phyloP scores from a whole-genome alignment of 768 basidiomycete species.

The Leccinum fibrillosum region DNA sequence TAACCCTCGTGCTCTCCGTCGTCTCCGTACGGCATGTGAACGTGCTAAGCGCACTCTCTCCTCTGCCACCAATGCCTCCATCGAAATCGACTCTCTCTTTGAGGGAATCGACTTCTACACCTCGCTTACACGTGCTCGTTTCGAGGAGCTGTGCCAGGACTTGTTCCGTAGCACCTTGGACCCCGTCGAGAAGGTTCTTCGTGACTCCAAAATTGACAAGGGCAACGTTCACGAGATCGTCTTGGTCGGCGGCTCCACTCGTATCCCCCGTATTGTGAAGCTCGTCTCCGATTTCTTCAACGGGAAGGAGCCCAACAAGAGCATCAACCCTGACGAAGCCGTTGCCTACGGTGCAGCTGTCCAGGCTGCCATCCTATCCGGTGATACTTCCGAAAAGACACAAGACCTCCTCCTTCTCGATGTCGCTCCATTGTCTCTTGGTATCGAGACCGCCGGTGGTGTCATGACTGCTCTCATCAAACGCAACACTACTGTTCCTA shows the following conservation, averaged over 20 bases:
- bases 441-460: constrained; percentile 99
- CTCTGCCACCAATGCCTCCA: constrained; percentile 92
- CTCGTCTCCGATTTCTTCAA: constrained; percentile 98
- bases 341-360: constrained; percentile 99
- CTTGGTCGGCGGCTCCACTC: constrained; percentile 96
- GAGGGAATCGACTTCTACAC: constrained; percentile 99
- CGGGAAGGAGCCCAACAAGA: constrained; percentile 98
- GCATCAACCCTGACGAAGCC: constrained; percentile 99
- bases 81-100: constrained; percentile 97
- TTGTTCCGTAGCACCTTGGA: constrained; percentile 93
- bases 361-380: constrained; percentile 96
- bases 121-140: constrained; percentile 91
- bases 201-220: constrained; percentile 98
- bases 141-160: constrained; percentile 69
- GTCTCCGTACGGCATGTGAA: constrained; percentile 96
- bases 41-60: constrained; percentile 98
- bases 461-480: constrained; percentile 99
- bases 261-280: constrained; percentile 96
- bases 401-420: constrained; percentile 95
- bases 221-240: constrained; percentile 94
- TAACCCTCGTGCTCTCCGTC: constrained; percentile 94
- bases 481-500: constrained; percentile 97
- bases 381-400: constrained; percentile 97
- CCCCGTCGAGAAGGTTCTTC: constrained; percentile 96
- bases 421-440: constrained; percentile 84